Evolutionary conservation across 1,284 basidiomycete species (phyloP), one percentile per base, ranked within the genome.

Genomic region (Bjerkandera adusta): DNA sequence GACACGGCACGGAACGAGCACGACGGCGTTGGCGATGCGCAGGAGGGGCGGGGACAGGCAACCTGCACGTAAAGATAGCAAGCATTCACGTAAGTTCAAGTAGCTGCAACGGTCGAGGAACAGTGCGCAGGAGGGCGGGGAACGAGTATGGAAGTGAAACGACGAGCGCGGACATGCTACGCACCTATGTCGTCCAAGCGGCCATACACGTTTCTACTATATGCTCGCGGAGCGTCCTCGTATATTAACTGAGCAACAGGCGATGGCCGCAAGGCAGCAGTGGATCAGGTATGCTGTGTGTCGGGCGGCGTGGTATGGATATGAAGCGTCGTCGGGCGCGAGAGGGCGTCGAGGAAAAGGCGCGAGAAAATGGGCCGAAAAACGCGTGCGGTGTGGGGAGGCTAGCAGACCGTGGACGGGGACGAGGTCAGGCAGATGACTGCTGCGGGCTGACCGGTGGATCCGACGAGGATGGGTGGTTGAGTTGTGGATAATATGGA

Each of bases 131-230:
- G 22, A 12, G 29, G 12, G n/a, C 1, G 42, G 15, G 21, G 29
- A 18, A 25, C 24, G 29, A 21, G 42, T 12, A 13, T 18, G 7
- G n/a, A 30, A 30, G 27, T n/a, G 27, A 8, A 30, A 8, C 8
- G 8, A 30, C 27, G 27, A 29, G 15, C 25, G n/a, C 25, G 26
- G 38, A 24, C 11, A 42, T 18, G 30, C 25, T 22, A 47, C 45
- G 45, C 39, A 47, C 45, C 32, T 22, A 34, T 25, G 29, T 41
- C 35, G 16, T 32, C 36, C 45, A 47, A 35, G 37, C 45, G 33
- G 39, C 45, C 45, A 41, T 47, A 15, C 45, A 41, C 45, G 38
- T 29, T 41, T 36, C 34, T 10, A 22, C 13, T 6, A 13, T 33
- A 30, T n/a, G 32, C 24, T 16, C 25, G 26, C 24, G 16, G 32